These are phyloP conservation scores for Chalciporus chontae DNA, from an alignment of 768 basidiomycete species.

Conservation along the genomic window DNA sequence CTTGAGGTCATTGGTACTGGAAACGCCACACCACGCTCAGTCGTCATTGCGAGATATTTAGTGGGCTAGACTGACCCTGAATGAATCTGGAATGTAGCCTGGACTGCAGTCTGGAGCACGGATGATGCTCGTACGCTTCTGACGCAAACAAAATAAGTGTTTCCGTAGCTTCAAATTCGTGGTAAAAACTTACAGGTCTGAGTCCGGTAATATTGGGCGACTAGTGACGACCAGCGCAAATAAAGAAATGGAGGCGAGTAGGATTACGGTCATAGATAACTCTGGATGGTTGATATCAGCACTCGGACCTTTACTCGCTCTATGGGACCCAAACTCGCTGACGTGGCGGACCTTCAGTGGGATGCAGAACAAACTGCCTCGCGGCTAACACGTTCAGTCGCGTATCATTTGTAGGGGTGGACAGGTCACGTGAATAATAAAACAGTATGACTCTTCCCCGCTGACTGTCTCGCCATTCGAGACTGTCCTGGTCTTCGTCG, in stretches of 20 bases:
- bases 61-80: slow-evolving; percentile 34
- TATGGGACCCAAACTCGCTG: background rate
- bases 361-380: slow-evolving; percentile 25
- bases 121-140: slow-evolving; percentile 9
- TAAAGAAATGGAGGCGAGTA: slow-evolving; percentile 38
- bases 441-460: background rate
- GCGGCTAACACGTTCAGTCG: slow-evolving; percentile 19
- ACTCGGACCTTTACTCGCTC: background rate
- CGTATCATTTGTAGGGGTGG: slow-evolving; percentile 21
- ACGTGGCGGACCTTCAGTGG: slow-evolving; percentile 7
- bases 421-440: slow-evolving; percentile 22
- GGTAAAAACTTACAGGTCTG: slow-evolving; percentile 27
- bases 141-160: slow-evolving; percentile 11
- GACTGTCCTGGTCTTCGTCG: background rate
- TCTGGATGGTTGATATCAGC: background rate
- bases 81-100: slow-evolving; percentile 35
- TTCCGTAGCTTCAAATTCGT: slow-evolving; percentile 1
- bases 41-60: background rate
- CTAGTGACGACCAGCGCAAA: slow-evolving; percentile 44
- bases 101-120: slow-evolving; percentile 31
- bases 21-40: slow-evolving; percentile 13
- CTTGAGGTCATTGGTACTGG: slow-evolving; percentile 16
- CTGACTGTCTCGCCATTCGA: slow-evolving; percentile 1
- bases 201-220: slow-evolving; percentile 33
- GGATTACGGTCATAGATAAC: slow-evolving; percentile 33